phyloP scores from a whole-genome alignment of 108 stramenopile genomes.

The Poteriospumella lacustris region DNA sequence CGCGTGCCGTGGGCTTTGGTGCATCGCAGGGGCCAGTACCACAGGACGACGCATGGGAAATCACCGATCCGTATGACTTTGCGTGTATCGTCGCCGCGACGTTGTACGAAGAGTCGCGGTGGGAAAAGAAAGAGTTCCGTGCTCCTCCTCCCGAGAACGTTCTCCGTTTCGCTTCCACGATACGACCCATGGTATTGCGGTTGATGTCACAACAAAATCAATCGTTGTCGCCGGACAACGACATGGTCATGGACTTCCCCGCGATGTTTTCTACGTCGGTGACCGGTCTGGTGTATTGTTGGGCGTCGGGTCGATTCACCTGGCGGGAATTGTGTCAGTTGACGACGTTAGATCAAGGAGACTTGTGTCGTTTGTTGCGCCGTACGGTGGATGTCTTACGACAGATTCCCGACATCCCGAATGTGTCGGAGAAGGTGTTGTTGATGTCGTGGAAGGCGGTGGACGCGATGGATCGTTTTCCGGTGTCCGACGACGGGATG shows the following conservation, averaged over 20 bases:
- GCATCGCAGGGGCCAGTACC: too few relatives aligned
- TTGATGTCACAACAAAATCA: too few relatives aligned
- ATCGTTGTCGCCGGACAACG: too few relatives aligned
- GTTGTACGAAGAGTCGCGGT: too few relatives aligned
- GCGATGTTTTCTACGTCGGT: neutral
- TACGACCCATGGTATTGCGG: too few relatives aligned
- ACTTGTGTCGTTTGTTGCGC: slow-evolving; percentile 39
- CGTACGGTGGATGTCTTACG: slow-evolving; percentile 42
- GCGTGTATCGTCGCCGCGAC: too few relatives aligned
- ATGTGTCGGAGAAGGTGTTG: neutral
- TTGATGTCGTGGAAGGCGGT: neutral
- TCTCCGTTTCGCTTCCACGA: too few relatives aligned
- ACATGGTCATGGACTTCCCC: slow-evolving; percentile 1
- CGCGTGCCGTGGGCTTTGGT: too few relatives aligned
- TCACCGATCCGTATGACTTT: too few relatives aligned
- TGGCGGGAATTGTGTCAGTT: slow-evolving; percentile 39
- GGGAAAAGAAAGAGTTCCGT: too few relatives aligned
- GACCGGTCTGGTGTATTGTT: neutral
- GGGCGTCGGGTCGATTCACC: slow-evolving; percentile 39
- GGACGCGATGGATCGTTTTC: neutral
- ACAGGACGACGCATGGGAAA: too few relatives aligned
- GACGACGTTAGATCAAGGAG: slow-evolving; percentile 45
- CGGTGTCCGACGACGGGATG: neutral
- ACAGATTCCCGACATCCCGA: slow-evolving; percentile 32
- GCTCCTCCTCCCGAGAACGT: too few relatives aligned